Percentiles rank a stretch among this genome's conserved stretches.
These are phyloP conservation scores for Torulaspora delbrueckii DNA, from an alignment of 805 yeast species.

Conservation along the genomic window DNA sequence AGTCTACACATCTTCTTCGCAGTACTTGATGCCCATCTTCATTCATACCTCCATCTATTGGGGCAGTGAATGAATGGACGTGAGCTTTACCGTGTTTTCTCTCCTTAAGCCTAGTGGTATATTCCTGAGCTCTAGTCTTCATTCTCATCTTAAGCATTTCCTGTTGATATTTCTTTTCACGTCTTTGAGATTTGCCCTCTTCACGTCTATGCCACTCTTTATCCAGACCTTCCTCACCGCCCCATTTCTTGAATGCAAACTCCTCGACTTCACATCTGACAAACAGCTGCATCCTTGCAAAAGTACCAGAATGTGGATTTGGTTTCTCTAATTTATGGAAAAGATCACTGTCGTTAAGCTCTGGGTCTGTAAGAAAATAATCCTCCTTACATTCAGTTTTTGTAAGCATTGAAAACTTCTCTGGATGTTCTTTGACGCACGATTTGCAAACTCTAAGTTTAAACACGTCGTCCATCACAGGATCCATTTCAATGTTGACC, in stretches of 20 bases:
- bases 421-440: constrained; percentile 70
- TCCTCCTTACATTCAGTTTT: constrained; percentile 95
- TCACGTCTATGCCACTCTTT: constrained; percentile 89
- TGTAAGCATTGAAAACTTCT: constrained; percentile 84
- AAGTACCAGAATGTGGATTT: constrained; percentile 88
- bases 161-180: constrained; percentile 74
- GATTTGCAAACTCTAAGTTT: constrained; percentile 69
- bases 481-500: constrained; percentile 70
- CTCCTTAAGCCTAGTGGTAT: constrained; percentile 62
- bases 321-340: constrained; percentile 81
- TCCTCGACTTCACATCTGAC: constrained; percentile 90
- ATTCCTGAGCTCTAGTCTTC: constrained; percentile 87
- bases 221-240: constrained; percentile 80
- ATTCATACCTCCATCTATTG: constrained; percentile 42
- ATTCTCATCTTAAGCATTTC: constrained; percentile 82
- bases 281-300: constrained; percentile 88
- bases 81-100: constrained; percentile 59
- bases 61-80: constrained; percentile 68
- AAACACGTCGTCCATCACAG: constrained; percentile 63
- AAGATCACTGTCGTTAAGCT: constrained; percentile 62
- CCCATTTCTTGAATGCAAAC: constrained; percentile 92
- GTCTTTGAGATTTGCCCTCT: constrained; percentile 59
- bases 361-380: constrained; percentile 90
- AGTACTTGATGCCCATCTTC: constrained; percentile 41
- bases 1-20: constrained; percentile 62